Percentiles rank a stretch among this genome's conserved stretches.
Conservation (phyloP, 331 rosid genomes). For the Acacia pycnantha region DNA sequence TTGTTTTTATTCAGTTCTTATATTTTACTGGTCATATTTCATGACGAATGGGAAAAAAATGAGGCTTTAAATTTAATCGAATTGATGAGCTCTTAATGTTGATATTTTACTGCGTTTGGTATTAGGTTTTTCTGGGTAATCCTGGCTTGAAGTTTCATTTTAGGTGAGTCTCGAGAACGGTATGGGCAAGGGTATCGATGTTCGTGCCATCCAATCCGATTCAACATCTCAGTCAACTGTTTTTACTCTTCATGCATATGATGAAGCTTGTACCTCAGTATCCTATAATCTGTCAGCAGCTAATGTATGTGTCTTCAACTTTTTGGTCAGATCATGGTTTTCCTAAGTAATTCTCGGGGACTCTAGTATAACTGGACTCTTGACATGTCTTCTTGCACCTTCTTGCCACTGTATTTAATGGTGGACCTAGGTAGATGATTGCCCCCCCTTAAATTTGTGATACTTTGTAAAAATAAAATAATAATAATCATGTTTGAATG, state of each 20-base stretch:
- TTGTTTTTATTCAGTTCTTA: background rate
- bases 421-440: too few relatives aligned
- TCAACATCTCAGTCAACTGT: conserved; percentile 52
- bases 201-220: conserved; percentile 61
- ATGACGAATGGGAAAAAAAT: background rate
- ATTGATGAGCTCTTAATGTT: conserved; percentile 5
- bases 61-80: background rate
- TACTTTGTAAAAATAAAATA: too few relatives aligned
- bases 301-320: conserved; percentile 51
- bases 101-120: background rate
- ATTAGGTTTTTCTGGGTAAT: conserved; percentile 13
- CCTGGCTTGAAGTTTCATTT: conserved; percentile 24
- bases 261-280: conserved; percentile 69
- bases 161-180: conserved; percentile 97
- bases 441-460: too few relatives aligned
- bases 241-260: conserved; percentile 91
- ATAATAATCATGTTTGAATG: too few relatives aligned
- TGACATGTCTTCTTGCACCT: too few relatives aligned
- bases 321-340: background rate
- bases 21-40: background rate
- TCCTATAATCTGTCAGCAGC: conserved; percentile 69
- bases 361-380: too few relatives aligned
- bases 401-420: too few relatives aligned
- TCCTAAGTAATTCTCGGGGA: too few relatives aligned
- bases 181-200: conserved; percentile 70